phyloP scores from a whole-genome alignment of 1,284 basidiomycete species.

The Ganoderma sinense region DNA sequence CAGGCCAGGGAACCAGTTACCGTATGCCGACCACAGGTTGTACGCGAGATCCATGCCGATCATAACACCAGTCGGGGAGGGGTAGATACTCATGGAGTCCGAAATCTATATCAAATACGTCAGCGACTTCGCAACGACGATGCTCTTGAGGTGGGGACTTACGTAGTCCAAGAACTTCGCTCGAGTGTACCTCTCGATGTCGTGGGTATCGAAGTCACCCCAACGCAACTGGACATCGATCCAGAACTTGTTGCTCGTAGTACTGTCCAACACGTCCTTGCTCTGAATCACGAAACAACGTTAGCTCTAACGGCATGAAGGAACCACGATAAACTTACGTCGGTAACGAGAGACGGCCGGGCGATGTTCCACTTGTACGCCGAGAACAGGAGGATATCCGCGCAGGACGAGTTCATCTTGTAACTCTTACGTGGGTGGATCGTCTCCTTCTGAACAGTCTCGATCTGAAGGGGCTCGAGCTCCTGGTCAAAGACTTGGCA shows the following conservation, averaged over 20 bases:
- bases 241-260: constrained; percentile 99
- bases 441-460: constrained; percentile 99
- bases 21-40: constrained; percentile 99
- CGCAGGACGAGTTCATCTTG: constrained; percentile 99
- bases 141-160: constrained; percentile 33
- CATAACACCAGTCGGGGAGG: constrained; percentile 97
- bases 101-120: constrained; percentile 64
- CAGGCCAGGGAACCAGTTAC: constrained; percentile 99
- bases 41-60: constrained; percentile 99
- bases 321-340: constrained; percentile 59
- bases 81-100: constrained; percentile 97
- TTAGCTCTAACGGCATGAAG: neutral
- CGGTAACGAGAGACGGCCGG: constrained; percentile 94
- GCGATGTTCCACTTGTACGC: constrained; percentile 99
- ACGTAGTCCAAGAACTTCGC: constrained; percentile 98
- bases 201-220: constrained; percentile 99
- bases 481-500: constrained; percentile 99
- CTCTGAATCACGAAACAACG: constrained; percentile 51
- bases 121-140: neutral
- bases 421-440: constrained; percentile 99
- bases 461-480: constrained; percentile 97
- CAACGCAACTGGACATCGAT: constrained; percentile 97
- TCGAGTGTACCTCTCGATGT: constrained; percentile 96
- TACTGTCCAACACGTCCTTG: constrained; percentile 96
- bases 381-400: constrained; percentile 97